Evolutionary conservation across 2,329 filamentous ascomycete species (phyloP), one percentile per base, ranked within the genome.

Genomic region (Fusarium decemcellulare): DNA sequence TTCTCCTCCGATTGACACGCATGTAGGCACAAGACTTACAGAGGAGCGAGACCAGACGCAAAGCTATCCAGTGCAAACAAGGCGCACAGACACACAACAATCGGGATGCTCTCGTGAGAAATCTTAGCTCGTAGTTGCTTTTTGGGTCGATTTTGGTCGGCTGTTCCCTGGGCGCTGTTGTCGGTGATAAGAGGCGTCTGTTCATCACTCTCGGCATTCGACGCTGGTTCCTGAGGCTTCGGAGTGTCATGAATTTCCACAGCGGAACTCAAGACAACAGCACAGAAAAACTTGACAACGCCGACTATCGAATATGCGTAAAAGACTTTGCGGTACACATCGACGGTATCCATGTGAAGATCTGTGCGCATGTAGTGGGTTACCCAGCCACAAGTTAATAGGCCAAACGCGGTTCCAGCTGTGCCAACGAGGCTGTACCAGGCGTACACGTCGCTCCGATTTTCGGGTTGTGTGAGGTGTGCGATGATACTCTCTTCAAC

Each of bases 31-130:
- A 4, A 23, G 8, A 81, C 86, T 77, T 81, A 90, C 83, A 89
- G 74, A 23, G 89, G 88, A 5, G 90, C 90, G 76, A 95, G 85
- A 2, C 92, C 92, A 2, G 89, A 91, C 2, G 91, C 91, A 60
- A 94, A 87, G 0, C 89, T 87, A 76, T 94, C 92, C 7, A 94
- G 74, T 2, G 86, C 86, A 71, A 94, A 91, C 2, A 95, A 81
- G 8, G 91, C 78, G 74, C 90, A 92, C 0, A 95, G 82, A 52
- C 89, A 87, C 54, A 87, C 76, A 7, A 92, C 81, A 32, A 90
- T 83, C 1, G 80, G 73, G 8, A 85, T 80, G 37, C 85, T 90
- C n/a, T 87, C 81, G 4, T 77, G 79, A 6, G 88, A 89, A 18
- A 94, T 88, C 3, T 85, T 80, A 1, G 88, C 85, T 32, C 92